Evolutionary conservation across 2,329 filamentous ascomycete species (phyloP), one percentile per base, ranked within the genome.

Genomic region (Colletotrichum eremochloae): DNA sequence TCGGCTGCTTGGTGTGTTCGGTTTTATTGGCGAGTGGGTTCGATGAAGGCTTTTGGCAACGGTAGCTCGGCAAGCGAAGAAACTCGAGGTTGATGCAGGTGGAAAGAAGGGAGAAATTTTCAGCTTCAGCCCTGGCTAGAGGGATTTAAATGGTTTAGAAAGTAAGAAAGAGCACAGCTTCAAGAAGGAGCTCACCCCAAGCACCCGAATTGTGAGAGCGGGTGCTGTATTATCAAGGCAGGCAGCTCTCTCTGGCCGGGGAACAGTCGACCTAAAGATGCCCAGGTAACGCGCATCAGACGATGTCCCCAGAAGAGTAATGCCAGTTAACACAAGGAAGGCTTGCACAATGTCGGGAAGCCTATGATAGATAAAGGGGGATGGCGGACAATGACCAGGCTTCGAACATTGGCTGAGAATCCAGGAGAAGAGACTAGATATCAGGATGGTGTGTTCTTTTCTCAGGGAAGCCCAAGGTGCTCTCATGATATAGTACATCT

Each of bases 161-260:
- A 20, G 33, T 2, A 46, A 63, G 33, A 36, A 20, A 20, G 14
- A 15, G 1, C 33, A 52, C 9, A 11, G n/a, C 7, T n/a, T 40
- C 14, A n/a, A 52, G 60, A 63, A 63, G 60, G 60, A 50, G 60
- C 60, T 63, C 44, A 14, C 60, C 15, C 50, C 8, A 40, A 57
- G 67, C 62, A 50, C 67, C 20, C 67, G 61, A 42, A 52, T 44
- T 20, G 52, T 65, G 50, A 65, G 14, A 24, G 6, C 9, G 11
- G 33, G 52, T 40, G 33, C 48, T 42, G 42, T 24, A 9, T 18
- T 2, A 20, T 6, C 14, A 12, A 8, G 24, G 15, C 5, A 33
- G 42, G 29, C 33, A 56, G 33, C 24, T 9, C 20, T 31, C 24
- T 57, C 7, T 55, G 50, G 44, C 53, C 20, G 5, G 20, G 36